Evolutionary conservation across 2,329 filamentous ascomycete genomes (phyloP), one percentile per base, ranked within the genome.

Genomic region (Aspergillus transmontanensis): DNA sequence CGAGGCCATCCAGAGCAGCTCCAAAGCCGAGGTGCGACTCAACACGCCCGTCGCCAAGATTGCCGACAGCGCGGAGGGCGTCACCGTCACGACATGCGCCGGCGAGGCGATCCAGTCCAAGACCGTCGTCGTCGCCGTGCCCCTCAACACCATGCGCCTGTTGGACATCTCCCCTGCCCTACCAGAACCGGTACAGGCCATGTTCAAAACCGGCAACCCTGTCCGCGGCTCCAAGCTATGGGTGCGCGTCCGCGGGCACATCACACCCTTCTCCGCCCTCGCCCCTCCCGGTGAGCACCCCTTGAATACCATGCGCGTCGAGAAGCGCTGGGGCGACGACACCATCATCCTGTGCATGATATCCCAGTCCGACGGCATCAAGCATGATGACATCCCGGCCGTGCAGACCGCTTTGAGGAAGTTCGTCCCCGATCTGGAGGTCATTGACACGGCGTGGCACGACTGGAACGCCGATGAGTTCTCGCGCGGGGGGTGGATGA

Each of bases 391-490:
- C 46, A 32, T 57, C 32, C 19, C n/a, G 6, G 59, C 56, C 34
- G 46, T 66, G 30, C 59, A 60, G 56, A 21, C 34, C 23, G 60
- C 45, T 3, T 34, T 62, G 36, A 26, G 56, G 19, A n/a, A 21
- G 39, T 62, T 62, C 21, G 48, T 62, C 16, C 60, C 60, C n/a
- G 30, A 43, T 23, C 16, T 62, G 6, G 56, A 66, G 50, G 62
- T 66, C 10, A 51, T 66, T 21, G 62, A 66, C 46, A 63, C 58
- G 7, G 64, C 60, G 3, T 62, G 43, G 53, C 66, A 68, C 39
- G 57, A 64, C 46, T 68, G 66, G 66, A 58, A 48, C 19, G 41
- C 36, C 11, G 66, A 68, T 46, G 64, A 66, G 43, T 68, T 64
- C 41, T 62, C 64, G 21, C 32, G 62, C 51, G 66, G 66, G 16